Evolutionary conservation across 2,329 filamentous ascomycete genomes (phyloP).

Genomic region (Coleophoma cylindrospora): DNA sequence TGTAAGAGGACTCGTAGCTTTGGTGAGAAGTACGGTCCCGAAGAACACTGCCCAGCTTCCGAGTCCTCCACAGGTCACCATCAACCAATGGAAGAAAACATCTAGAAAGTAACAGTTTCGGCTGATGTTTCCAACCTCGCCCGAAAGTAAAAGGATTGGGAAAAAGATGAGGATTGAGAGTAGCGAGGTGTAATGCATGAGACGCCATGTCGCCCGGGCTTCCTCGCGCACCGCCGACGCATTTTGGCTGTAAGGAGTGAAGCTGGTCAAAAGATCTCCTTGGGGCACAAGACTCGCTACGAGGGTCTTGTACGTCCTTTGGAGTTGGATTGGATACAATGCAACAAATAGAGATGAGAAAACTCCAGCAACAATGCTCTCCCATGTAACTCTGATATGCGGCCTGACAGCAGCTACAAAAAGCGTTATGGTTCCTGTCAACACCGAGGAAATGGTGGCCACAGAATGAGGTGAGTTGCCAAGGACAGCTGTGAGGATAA

Average conservation of each 20-base stretch:
- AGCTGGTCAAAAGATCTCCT: slow-evolving; percentile 35
- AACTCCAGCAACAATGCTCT: slow-evolving; percentile 44
- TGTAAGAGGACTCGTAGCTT: slow-evolving; percentile 43
- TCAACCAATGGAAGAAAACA: slow-evolving; percentile 49
- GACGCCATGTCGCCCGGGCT: slow-evolving; percentile 43
- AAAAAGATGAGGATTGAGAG: slow-evolving; percentile 42
- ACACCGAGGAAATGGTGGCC: slow-evolving; percentile 41
- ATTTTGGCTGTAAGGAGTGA: slow-evolving; percentile 14
- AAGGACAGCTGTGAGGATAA: slow-evolving; percentile 41
- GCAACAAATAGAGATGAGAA: slow-evolving; percentile 47
- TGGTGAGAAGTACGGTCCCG: slow-evolving; percentile 40
- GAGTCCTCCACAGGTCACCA: slow-evolving; percentile 41
- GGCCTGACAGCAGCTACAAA: slow-evolving; percentile 40
- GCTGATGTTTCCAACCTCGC: slow-evolving; percentile 41
- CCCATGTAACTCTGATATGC: slow-evolving; percentile 42
- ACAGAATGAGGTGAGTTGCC: slow-evolving; percentile 39
- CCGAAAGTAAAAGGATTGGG: slow-evolving; percentile 43
- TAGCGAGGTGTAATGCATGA: slow-evolving; percentile 45
- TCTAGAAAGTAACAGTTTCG: slow-evolving; percentile 50
- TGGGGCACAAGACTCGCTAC: slow-evolving; percentile 37
- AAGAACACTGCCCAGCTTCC: slow-evolving; percentile 42
- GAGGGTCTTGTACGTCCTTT: slow-evolving; percentile 42
- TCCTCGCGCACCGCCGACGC: slow-evolving; percentile 34
- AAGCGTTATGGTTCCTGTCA: slow-evolving; percentile 45
- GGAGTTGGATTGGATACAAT: slow-evolving; percentile 43